Conservation (phyloP, 1,284 basidiomycete genomes). For the Ustilago shanxiensis region DNA sequence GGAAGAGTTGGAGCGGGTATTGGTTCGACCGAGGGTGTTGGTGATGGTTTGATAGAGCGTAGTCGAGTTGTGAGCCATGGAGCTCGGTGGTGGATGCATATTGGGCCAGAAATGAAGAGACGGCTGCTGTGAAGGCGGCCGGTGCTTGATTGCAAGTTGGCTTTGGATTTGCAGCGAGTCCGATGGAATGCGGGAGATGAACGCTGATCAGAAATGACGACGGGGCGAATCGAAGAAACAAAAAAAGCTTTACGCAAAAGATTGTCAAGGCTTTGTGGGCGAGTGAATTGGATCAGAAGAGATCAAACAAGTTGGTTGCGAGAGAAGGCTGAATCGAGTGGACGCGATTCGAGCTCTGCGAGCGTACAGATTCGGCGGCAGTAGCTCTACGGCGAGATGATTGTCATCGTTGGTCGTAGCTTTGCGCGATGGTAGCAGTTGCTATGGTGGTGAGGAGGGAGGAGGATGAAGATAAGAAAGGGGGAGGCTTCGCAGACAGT, state of each 20-base stretch:
- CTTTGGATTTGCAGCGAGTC: slow-evolving; percentile 8
- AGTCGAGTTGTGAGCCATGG: slow-evolving; percentile 50
- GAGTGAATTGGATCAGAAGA: background rate
- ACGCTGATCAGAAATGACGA: background rate
- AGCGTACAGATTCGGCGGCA: slow-evolving; percentile 2
- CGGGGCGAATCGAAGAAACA: background rate
- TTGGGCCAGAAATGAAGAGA: slow-evolving; percentile 11
- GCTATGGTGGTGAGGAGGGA: background rate
- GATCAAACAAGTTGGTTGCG: background rate
- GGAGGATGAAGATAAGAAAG: background rate
- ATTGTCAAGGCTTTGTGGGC: background rate
- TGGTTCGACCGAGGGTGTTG: slow-evolving; percentile 39
- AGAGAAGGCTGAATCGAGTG: background rate
- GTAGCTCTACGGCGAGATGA: background rate
- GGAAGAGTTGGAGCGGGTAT: slow-evolving; percentile 47
- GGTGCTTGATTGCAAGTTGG: slow-evolving; percentile 7
- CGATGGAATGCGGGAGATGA: slow-evolving; percentile 4
- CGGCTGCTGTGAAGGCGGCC: background rate
- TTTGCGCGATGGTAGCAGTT: background rate
- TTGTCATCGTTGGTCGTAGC: background rate
- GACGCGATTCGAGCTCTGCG: slow-evolving; percentile 4
- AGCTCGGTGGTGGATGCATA: slow-evolving; percentile 55
- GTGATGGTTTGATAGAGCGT: slow-evolving; percentile 54
- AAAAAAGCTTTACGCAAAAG: background rate
- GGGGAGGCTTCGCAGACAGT: background rate